Conservation (phyloP, 495 filamentous ascomycete genomes). For the Xylaria castorea region DNA sequence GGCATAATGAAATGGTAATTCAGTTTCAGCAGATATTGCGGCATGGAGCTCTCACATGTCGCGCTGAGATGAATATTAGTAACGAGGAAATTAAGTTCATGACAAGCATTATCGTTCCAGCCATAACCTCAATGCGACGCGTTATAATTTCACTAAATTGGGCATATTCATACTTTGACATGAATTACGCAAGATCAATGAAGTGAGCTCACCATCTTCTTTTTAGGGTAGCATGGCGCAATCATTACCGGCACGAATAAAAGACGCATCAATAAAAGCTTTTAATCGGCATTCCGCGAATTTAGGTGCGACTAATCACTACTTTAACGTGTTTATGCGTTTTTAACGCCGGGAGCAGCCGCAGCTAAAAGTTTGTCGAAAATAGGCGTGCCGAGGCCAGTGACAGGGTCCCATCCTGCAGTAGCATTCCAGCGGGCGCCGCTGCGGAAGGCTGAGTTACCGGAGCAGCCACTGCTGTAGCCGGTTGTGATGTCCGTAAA, state of each 20-base stretch:
- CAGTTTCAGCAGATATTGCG: not conserved
- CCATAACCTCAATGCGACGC: no score
- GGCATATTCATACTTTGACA: not conserved
- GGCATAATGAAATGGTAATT: not conserved
- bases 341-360: slow-evolving; percentile 42
- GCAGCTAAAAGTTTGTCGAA: slow-evolving; percentile 40
- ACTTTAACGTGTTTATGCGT: slow-evolving; percentile 29
- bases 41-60: not conserved
- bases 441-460: slow-evolving; percentile 59
- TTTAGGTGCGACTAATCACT: not conserved
- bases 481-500: slow-evolving; percentile 68
- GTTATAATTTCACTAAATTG: not conserved
- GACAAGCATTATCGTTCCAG: not conserved
- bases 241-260: not conserved
- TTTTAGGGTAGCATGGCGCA: not conserved
- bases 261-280: not conserved
- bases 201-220: not conserved
- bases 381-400: slow-evolving; percentile 44
- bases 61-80: not conserved
- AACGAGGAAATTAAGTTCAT: not conserved
- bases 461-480: slow-evolving; percentile 62
- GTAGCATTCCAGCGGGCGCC: slow-evolving; percentile 49
- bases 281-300: not conserved
- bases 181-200: not conserved
- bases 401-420: slow-evolving; percentile 46